Percentiles rank a stretch among this genome's conserved stretches.
Evolutionary conservation across 352 stramenopile genomes (phyloP).

Genomic region (Pelagophyceae sp.): DNA sequence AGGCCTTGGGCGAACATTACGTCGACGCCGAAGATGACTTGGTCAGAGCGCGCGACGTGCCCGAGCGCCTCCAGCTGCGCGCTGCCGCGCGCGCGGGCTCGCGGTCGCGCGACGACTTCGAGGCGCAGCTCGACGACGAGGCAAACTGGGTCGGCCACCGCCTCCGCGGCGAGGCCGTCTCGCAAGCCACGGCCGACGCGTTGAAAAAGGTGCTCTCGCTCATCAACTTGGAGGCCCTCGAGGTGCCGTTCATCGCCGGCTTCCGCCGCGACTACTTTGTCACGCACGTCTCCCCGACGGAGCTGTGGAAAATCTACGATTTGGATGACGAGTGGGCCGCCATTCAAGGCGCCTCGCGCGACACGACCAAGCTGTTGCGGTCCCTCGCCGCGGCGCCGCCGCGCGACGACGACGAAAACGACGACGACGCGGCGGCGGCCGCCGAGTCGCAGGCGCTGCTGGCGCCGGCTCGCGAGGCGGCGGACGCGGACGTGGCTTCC

Average conservation of each 20-base stretch:
- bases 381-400: not conserved
- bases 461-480: slow-evolving; percentile 8
- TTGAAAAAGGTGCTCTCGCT: slow-evolving; percentile 30
- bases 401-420: not conserved
- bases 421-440: not conserved
- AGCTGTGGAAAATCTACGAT: slow-evolving; percentile 40
- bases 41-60: slow-evolving; percentile 27
- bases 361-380: not conserved
- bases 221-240: slow-evolving; percentile 28
- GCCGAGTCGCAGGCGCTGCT: no score
- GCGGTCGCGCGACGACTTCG: slow-evolving; percentile 8
- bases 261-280: slow-evolving; percentile 27
- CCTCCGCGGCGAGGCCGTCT: slow-evolving; percentile 14
- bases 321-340: slow-evolving; percentile 38
- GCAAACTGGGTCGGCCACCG: slow-evolving; percentile 29
- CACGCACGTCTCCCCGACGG: slow-evolving; percentile 14
- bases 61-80: slow-evolving; percentile 33
- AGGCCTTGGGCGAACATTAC: not conserved
- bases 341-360: not conserved
- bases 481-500: slow-evolving; percentile 18
- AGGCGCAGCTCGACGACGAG: slow-evolving; percentile 28
- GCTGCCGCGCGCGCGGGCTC: not conserved
- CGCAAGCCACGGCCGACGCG: not conserved
- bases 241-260: slow-evolving; percentile 33
- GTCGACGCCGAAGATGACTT: slow-evolving; percentile 21